Evolutionary conservation across 306 rosid genomes (phyloP).

Genomic region (Pyrus bretschneideri): DNA sequence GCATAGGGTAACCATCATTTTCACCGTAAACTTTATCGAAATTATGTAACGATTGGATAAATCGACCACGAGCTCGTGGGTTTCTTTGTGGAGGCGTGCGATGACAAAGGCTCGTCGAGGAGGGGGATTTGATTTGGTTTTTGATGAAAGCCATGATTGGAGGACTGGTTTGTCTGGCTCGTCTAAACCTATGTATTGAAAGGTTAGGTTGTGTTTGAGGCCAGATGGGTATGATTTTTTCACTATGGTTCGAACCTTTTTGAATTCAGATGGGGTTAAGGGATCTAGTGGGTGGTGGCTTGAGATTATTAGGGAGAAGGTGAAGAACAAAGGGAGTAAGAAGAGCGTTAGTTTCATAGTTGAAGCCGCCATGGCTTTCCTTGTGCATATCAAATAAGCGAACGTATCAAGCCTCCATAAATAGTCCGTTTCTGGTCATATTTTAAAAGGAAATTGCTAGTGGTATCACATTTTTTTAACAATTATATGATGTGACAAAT

Average conservation of each 20-base stretch:
- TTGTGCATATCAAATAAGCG: not conserved
- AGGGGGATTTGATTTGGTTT: not conserved
- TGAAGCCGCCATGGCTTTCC: conserved; percentile 3
- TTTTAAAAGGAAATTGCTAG: no score
- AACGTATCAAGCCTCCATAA: not conserved
- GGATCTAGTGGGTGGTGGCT: conserved; percentile 45
- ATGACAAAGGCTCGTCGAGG: conserved; percentile 43
- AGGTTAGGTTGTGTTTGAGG: conserved; percentile 24
- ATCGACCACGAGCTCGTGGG: conserved; percentile 20
- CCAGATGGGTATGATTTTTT: not conserved
- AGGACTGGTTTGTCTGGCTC: conserved; percentile 42
- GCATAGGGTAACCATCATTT: conserved; percentile 12
- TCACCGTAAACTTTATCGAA: not conserved
- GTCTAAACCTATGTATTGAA: conserved; percentile 48
- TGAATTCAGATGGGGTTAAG: conserved; percentile 27
- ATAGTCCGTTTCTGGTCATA: not conserved
- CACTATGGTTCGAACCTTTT: conserved; percentile 23
- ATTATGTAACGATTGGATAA: conserved; percentile 2
- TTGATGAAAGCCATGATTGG: conserved; percentile 35
- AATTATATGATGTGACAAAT: no score
- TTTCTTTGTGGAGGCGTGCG: conserved; percentile 28
- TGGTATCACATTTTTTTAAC: no score
- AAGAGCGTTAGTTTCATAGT: not conserved
- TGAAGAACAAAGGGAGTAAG: not conserved
- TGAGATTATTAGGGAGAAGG: not conserved